phyloP scores from a whole-genome alignment of 108 stramenopile species.

The Hondaea fermentalgiana region DNA sequence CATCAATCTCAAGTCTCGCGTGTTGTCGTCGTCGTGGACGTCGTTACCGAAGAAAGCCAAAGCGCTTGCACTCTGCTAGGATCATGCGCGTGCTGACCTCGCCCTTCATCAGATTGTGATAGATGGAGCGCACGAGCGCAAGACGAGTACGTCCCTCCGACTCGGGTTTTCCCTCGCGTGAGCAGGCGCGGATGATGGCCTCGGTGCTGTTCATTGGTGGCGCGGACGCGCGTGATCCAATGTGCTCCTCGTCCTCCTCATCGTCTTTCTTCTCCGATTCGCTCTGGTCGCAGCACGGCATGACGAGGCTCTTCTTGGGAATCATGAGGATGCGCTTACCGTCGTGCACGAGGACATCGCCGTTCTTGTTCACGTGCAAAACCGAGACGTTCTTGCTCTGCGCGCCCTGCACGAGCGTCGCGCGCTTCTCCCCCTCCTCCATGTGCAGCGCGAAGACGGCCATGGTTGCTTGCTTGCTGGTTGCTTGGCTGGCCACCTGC shows the following conservation, averaged over 20 bases:
- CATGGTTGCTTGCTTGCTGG: background rate
- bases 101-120: background rate
- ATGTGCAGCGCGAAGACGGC: background rate
- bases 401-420: background rate
- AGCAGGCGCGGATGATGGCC: background rate
- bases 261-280: background rate
- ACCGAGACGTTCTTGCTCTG: slow-evolving; percentile 39
- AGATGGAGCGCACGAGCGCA: background rate
- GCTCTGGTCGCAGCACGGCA: too few species aligned
- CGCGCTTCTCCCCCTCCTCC: slow-evolving; percentile 6
- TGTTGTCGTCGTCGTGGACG: background rate
- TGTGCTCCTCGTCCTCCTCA: background rate
- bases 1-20: too few species aligned
- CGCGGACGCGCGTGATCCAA: background rate
- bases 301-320: slow-evolving; percentile 8
- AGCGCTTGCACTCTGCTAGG: background rate
- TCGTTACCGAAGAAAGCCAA: background rate
- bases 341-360: slow-evolving; percentile 43
- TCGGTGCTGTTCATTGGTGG: background rate
- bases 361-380: slow-evolving; percentile 50
- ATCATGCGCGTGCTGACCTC: background rate
- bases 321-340: slow-evolving; percentile 39
- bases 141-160: background rate
- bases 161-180: background rate
- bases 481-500: background rate